Base-by-base conservation (phyloP, 2,329 filamentous ascomycete genomes). In the Colletotrichum camelliae region DNA sequence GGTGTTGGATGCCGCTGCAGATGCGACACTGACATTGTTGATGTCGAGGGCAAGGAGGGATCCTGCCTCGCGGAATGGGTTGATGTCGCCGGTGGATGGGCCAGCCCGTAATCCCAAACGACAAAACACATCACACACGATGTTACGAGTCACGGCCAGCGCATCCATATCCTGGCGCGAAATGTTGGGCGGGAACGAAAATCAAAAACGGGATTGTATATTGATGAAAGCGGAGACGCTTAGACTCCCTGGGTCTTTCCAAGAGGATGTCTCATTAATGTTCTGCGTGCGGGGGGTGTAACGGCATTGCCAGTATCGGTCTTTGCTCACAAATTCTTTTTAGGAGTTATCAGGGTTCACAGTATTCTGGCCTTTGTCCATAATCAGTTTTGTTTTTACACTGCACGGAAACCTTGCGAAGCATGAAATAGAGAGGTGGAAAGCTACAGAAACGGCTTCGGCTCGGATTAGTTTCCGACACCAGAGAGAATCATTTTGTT, bases 51-150 rank as follows among this genome's bases (percentile, higher is more conserved):
- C 85, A 99, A 98, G 86, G 95, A 98, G 83, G 97, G 97, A 77
- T 98, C 95, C 79, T 99, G 97, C 86, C 89, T 98, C 72, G 91
- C 95, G 12, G 96, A 99, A 86, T 99, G 97, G 97, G 97, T 99
- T 16, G 95, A 98, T 76, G 96, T 98, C 80, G 96, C 96, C 64
- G 97, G 97, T 80, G 97, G 97, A 75, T 99, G 96, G 95, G 92
- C 94, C 74, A 88, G 87, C 77, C 86, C 87, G 68, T 88, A 82
- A 65, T 76, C 18, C 61, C 37, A 52, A 64, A 62, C 43, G 21
- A 37, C 69, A 21, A 48, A 55, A 37, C 33, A 43, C 69, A 67
- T 72, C 43, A 35, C 64, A 73, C 43, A 75, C 62, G 43, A 75
- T 75, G 73, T 67, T 64, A 73, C 73, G 70, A 73, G 69, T 64